Percentiles rank a stretch among this genome's conserved stretches.
phyloP scores from a whole-genome alignment of 306 rosid species.

The Begonia peltatifolia region DNA sequence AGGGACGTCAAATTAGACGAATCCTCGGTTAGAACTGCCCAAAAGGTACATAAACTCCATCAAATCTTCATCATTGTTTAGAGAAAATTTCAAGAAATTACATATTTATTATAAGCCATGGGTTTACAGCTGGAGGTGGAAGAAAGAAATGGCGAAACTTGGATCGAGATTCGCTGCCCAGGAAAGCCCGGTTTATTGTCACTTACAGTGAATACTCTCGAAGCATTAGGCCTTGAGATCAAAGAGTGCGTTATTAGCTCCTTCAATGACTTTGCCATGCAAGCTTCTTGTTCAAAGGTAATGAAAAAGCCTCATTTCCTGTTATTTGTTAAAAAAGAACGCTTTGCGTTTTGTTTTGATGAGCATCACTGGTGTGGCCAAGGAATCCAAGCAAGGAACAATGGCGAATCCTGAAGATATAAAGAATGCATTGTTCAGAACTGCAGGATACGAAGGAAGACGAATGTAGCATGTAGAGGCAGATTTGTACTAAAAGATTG shows the following conservation, averaged over 20 bases:
- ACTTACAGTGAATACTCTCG: slow-evolving; percentile 62
- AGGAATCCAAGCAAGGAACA: slow-evolving; percentile 42
- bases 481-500: not conserved
- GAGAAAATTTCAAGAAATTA: no score
- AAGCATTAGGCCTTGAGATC: slow-evolving; percentile 86
- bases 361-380: slow-evolving; percentile 8
- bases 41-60: slow-evolving; percentile 37
- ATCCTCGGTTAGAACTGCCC: slow-evolving; percentile 50
- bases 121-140: slow-evolving; percentile 67
- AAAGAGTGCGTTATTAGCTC: slow-evolving; percentile 86
- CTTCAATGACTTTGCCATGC: slow-evolving; percentile 89
- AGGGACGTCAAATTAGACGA: slow-evolving; percentile 58
- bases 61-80: not conserved
- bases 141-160: slow-evolving; percentile 39
- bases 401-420: slow-evolving; percentile 41
- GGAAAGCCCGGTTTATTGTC: slow-evolving; percentile 68
- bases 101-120: not conserved
- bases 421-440: slow-evolving; percentile 69
- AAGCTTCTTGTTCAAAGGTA: slow-evolving; percentile 93
- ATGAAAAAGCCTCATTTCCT: no score
- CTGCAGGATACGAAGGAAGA: slow-evolving; percentile 93
- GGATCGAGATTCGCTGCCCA: slow-evolving; percentile 65
- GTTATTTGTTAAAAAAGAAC: not conserved
- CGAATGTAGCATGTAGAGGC: slow-evolving; percentile 32
- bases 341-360: not conserved